A percentile compares a stretch with the other conserved stretches of the same genome.
Evolutionary conservation across 2,329 filamentous ascomycete species (phyloP).

Genomic region (Arthrinium puccinioides): DNA sequence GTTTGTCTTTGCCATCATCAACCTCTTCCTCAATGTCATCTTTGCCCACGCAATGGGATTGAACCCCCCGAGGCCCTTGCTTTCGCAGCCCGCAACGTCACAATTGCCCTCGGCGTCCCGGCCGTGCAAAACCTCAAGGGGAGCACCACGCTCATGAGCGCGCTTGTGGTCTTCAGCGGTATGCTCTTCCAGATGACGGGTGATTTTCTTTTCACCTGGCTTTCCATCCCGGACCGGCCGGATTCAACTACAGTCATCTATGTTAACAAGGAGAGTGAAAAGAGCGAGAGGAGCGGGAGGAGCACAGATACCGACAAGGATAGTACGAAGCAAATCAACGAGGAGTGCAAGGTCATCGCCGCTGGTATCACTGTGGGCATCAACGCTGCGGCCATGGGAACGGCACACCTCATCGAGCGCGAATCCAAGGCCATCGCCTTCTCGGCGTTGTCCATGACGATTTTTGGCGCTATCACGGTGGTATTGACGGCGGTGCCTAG

Average conservation of each 20-base stretch:
- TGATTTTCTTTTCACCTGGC: slow-evolving; percentile 16
- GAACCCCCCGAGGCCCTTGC: slow-evolving; percentile 18
- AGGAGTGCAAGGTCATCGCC: slow-evolving; percentile 31
- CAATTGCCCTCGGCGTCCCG: slow-evolving; percentile 22
- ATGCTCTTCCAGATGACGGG: slow-evolving; percentile 23
- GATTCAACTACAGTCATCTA: too few relatives aligned
- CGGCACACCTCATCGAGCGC: slow-evolving; percentile 48
- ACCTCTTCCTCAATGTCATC: slow-evolving; percentile 20
- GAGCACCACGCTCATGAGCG: slow-evolving; percentile 21
- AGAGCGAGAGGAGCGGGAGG: background rate
- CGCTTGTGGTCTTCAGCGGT: slow-evolving; percentile 21
- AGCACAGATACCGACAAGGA: background rate
- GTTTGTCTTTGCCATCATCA: slow-evolving; percentile 13
- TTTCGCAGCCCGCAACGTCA: slow-evolving; percentile 22
- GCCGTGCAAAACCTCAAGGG: slow-evolving; percentile 19
- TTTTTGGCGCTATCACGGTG: slow-evolving; percentile 49
- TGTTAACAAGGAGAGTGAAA: background rate
- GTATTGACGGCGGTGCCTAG: slow-evolving; percentile 43
- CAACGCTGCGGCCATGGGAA: slow-evolving; percentile 54
- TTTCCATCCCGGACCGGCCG: slow-evolving; percentile 15
- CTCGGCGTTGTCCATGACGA: slow-evolving; percentile 49
- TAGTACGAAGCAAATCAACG: background rate
- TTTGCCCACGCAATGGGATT: slow-evolving; percentile 18
- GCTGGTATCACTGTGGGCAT: slow-evolving; percentile 47
- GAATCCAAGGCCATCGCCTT: slow-evolving; percentile 46